These are phyloP conservation scores for Lycium barbarum DNA, from an alignment of 257 asterid genomes.

Conservation along the genomic window DNA sequence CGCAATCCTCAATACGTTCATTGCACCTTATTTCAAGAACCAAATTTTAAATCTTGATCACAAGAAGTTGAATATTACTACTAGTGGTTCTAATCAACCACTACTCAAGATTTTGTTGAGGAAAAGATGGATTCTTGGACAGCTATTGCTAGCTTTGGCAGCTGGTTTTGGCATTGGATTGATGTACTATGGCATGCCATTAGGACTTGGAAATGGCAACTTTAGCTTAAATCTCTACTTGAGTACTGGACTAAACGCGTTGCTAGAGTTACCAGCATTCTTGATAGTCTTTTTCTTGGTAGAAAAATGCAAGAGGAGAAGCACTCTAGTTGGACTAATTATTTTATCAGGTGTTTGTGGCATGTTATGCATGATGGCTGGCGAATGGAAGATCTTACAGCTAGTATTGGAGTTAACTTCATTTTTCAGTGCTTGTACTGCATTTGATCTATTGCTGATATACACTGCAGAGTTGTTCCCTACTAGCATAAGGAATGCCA, in stretches of 20 bases:
- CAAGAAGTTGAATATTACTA: slow-evolving; percentile 7
- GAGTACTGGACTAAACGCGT: slow-evolving; percentile 44
- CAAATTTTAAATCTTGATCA: background rate
- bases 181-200: slow-evolving; percentile 55
- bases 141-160: slow-evolving; percentile 30
- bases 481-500: slow-evolving; percentile 42
- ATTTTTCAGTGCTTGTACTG: slow-evolving; percentile 40
- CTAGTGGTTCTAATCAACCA: background rate
- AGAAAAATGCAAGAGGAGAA: slow-evolving; percentile 41
- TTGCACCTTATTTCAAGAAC: background rate
- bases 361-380: slow-evolving; percentile 29
- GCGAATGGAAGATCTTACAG: slow-evolving; percentile 33
- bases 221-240: slow-evolving; percentile 47
- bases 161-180: slow-evolving; percentile 50
- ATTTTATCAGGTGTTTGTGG: slow-evolving; percentile 43
- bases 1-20: slow-evolving; percentile 25
- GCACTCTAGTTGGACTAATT: slow-evolving; percentile 38
- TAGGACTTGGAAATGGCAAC: slow-evolving; percentile 48
- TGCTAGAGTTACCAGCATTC: slow-evolving; percentile 45
- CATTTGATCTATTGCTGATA: slow-evolving; percentile 40
- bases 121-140: slow-evolving; percentile 27
- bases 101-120: slow-evolving; percentile 25
- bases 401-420: slow-evolving; percentile 40
- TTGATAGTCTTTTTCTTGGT: slow-evolving; percentile 35
- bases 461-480: slow-evolving; percentile 46